A percentile compares a stretch with the other conserved stretches of the same genome.
phyloP scores from a whole-genome alignment of 371 early-diverging fungal species.

The Mortierella sp. region DNA sequence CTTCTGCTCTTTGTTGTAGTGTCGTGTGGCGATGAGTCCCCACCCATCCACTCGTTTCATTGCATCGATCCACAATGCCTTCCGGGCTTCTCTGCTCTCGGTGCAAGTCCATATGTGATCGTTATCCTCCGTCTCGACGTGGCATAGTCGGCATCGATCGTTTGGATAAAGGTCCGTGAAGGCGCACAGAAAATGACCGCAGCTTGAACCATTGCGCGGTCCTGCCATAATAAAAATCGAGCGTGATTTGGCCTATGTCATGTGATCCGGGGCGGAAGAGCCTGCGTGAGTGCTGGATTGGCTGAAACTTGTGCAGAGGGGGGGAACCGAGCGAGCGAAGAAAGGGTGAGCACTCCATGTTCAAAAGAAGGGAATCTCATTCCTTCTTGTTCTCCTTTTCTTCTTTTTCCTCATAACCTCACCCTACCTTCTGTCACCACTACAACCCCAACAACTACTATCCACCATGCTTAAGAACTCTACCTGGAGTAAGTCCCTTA shows the following conservation, averaged over 20 bases:
- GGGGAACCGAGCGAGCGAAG: background rate
- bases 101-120: too few species aligned
- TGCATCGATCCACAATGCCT: too few species aligned
- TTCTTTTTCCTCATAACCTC: background rate
- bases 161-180: too few species aligned
- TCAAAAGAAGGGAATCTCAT: background rate
- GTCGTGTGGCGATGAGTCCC: background rate
- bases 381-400: background rate
- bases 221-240: too few species aligned
- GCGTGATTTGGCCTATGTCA: too few species aligned
- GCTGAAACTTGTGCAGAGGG: background rate
- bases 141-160: too few species aligned
- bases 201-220: too few species aligned
- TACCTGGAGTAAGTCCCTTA: constrained; percentile 61
- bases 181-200: too few species aligned
- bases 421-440: background rate
- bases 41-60: background rate
- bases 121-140: too few species aligned
- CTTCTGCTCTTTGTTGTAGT: too few species aligned
- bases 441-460: background rate
- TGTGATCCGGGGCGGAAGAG: background rate
- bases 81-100: too few species aligned
- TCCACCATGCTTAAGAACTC: constrained; percentile 64
- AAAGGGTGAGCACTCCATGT: too few species aligned
- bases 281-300: background rate